Evolutionary conservation across 345 rosid species (phyloP), one percentile per base, ranked within the genome.

Genomic region (Citropsis articulata): DNA sequence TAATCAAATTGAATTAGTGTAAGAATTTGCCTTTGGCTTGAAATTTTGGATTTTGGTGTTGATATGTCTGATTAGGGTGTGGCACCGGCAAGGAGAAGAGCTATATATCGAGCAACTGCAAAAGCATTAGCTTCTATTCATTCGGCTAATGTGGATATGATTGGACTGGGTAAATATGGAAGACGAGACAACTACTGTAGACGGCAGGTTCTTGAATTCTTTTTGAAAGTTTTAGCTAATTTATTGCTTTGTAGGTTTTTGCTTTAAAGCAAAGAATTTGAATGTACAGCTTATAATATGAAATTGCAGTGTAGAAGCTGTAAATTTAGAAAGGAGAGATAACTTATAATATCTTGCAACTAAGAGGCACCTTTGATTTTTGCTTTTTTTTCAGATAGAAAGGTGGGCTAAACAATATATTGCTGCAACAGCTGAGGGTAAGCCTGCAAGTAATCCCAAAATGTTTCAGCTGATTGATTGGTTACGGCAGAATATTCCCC

Each of bases 351-450:
- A 4, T 59, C 66, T 36, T 35, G 14, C 53, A 28, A 25, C 63
- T 63, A 59, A 59, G 35, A 16, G 19, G 79, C 45, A 64, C 67
- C 78, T 61, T 56, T 36, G 62, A 24, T 53, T 36, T 50, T 33
- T 48, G 22, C 73, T 21, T 28, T 66, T 61, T 35, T 69, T 81
- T 77, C 79, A 96, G 99, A 89, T 96, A 45, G 98, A 93, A 73
- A 94, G 97, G 80, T 96, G 99, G 99, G 87, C 95, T 80, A 90
- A 86, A 77, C 98, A 96, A 78, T 96, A 94, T 78, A 78, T 89
- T 71, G 90, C 93, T 82, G 94, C 98, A 50, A 96, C 98, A 25
- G 87, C 88, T 81, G 93, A 93, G 81, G 94, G 91, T 7, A 94
- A 88, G 60, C 90, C 91, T 53, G 91, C 88, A 18, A 85, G 93